Percentiles rank a stretch among this genome's conserved stretches.
Evolutionary conservation across 2,329 filamentous ascomycete genomes (phyloP).

Genomic region (Lachnellula hyalina): DNA sequence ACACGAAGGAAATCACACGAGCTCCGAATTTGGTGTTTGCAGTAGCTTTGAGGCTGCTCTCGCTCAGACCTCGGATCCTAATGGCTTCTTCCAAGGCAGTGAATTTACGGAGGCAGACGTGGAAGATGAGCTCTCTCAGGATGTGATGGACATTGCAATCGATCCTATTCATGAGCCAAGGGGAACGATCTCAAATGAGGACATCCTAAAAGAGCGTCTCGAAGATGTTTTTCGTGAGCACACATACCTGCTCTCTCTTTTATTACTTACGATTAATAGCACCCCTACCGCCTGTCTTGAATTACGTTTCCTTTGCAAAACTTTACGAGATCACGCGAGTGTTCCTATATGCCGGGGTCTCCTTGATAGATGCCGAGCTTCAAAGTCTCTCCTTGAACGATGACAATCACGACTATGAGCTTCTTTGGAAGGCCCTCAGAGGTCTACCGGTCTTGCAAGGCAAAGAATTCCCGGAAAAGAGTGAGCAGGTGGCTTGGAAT

Average conservation of each 20-base stretch:
- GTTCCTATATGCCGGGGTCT: constrained; percentile 23
- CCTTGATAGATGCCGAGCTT: constrained; percentile 17
- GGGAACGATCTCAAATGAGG: neutral
- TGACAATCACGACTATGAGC: constrained; percentile 36
- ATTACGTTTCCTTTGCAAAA: constrained; percentile 15
- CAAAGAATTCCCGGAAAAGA: constrained; percentile 45
- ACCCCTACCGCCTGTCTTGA: constrained; percentile 17
- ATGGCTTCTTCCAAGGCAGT: neutral
- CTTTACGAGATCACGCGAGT: constrained; percentile 30
- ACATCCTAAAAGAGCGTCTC: constrained; percentile 10
- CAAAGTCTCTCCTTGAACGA: constrained; percentile 27
- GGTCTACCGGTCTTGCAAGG: constrained; percentile 37
- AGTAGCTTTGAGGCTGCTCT: constrained; percentile 21
- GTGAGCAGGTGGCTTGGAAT: constrained; percentile 41
- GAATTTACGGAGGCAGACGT: constrained; percentile 1
- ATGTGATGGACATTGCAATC: constrained; percentile 1
- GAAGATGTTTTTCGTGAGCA: constrained; percentile 17
- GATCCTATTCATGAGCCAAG: neutral
- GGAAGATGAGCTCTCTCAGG: constrained; percentile 13
- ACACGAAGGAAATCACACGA: neutral
- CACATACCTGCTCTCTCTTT: neutral
- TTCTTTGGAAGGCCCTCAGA: constrained; percentile 39
- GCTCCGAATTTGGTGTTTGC: constrained; percentile 20
- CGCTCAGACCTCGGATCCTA: constrained; percentile 6
- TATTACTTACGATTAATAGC: constrained; percentile 11